Evolutionary conservation across 1,284 basidiomycete species (phyloP), one percentile per base, ranked within the genome.

Genomic region (Peniophora sp.): DNA sequence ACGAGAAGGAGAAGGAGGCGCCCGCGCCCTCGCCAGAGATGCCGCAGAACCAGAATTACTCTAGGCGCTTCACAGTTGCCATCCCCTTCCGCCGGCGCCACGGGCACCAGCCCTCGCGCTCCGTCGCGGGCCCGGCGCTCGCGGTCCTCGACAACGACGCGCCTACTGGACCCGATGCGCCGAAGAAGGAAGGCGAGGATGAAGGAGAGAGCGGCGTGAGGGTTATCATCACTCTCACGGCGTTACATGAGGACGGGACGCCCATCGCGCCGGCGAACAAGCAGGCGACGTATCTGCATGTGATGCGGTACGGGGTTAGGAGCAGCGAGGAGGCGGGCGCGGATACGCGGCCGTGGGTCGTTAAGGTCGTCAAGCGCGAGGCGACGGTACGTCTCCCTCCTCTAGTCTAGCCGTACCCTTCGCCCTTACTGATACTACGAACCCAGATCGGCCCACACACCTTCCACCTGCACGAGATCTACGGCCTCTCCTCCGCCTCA

Each of bases 381-480:
- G 92, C 91, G 32, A 84, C 83, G 49, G 83, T 83, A 49, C 61
- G 12, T 44, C 60, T 58, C 48, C 52, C 56, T 32, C 47, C n/a
- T 45, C 35, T 50, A 48, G 44, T 49, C 35, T 49, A 47, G 43
- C 12, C 24, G 47, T 43, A 12, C 47, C 34, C 27, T 3, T n/a
- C 5, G 37, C n/a, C n/a, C n/a, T n/a, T n/a, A n/a, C n/a, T n/a
- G n/a, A n/a, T n/a, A n/a, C 37, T 41, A 41, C 6, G 6, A 41
- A 41, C 37, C 15, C 56, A 85, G 81, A 95, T 95, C 60, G 92
- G 92, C 6, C 76, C 84, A 3, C 91, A 94, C 63, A 88, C 88
- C 0, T 95, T 95, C 80, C 85, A 93, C 48, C 74, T 95, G 23
- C 92, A 94, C 64, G 92, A 95, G 62, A 95, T 95, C 46, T 95